Base-by-base conservation (phyloP, 192 early-diverging fungal species). In the Allomyces arbusculus region DNA sequence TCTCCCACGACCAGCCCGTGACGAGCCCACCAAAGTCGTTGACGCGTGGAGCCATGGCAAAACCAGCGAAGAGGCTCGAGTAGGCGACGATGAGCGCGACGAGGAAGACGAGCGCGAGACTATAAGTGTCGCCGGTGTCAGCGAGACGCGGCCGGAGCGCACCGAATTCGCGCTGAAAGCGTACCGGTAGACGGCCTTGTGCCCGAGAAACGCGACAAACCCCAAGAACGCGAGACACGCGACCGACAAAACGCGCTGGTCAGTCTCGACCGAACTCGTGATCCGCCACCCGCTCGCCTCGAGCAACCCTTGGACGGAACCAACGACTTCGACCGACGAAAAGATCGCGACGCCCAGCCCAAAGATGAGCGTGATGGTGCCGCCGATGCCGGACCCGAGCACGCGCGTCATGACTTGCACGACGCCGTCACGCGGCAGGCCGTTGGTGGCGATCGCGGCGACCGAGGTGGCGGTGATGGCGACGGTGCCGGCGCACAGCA, bases 381-480 rank as follows among this genome's bases (percentile, higher is more conserved):
- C 66, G 55, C 66, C 66, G 33, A 66, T 66, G 10, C 66, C 66
- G 24, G 20, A 14, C 14, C 66, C 66, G 23, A 66, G 66, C 11
- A 45, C 16, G 14, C 58, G 44, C 20, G 66, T 61, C 11, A 66
- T 20, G 33, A 66, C 44, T 2, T 24, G 45, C 16, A 66, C 22
- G 14, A 66, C 45, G 24, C 66, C 66, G 45, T 58, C 16, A 0
- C 50, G 50, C 2, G 50, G 50, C 3, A 58, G 6, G 50, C 50
- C 50, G 50, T 58, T 58, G 50, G 50, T 58, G 16, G 50, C 50
- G 12, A 58, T 58, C 4, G 50, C 50, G 20, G 50, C 50, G 50
- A 58, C 20, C 50, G 50, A 58, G 12, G 50, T 58, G 50, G 50
- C 50, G 20, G 50, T 58, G 50, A 58, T n/a, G 20, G 50, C 50